phyloP scores from a whole-genome alignment of 2,329 filamentous ascomycete species.

The Sclerotinia spermophila region DNA sequence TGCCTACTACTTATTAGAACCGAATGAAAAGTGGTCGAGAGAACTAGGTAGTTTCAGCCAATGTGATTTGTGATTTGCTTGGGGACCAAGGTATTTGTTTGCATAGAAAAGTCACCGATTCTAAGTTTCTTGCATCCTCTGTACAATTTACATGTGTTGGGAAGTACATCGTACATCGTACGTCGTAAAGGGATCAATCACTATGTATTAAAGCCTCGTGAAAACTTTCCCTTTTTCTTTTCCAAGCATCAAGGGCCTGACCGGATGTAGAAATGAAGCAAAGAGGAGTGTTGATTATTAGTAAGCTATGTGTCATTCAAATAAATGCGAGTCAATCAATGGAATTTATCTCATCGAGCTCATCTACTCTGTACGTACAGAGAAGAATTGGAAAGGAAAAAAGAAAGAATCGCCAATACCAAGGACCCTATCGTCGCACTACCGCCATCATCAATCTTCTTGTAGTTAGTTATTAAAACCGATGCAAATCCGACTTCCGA shows the following conservation, averaged over 20 bases:
- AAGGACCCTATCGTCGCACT: not conserved
- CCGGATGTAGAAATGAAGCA: not conserved
- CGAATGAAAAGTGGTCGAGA: not conserved
- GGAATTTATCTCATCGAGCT: not conserved
- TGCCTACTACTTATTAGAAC: too few relatives aligned
- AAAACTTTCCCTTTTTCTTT: not conserved
- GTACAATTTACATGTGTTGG: not conserved
- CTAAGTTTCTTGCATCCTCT: not conserved
- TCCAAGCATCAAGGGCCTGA: not conserved
- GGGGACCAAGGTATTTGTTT: not conserved
- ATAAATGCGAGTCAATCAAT: conserved; percentile 4
- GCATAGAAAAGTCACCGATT: not conserved
- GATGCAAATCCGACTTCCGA: not conserved
- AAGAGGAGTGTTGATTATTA: not conserved
- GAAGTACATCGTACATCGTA: not conserved
- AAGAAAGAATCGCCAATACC: not conserved
- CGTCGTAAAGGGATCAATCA: too few relatives aligned
- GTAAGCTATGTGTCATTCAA: not conserved
- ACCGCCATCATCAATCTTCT: not conserved
- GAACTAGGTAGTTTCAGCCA: not conserved
- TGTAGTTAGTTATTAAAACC: not conserved
- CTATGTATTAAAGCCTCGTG: too few relatives aligned
- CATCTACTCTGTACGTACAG: too few relatives aligned
- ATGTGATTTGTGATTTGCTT: not conserved
- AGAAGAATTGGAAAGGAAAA: not conserved